These are phyloP conservation scores for Chlamydomonas eustigma DNA, from an alignment of 139 green algal species.

Conservation along the genomic window DNA sequence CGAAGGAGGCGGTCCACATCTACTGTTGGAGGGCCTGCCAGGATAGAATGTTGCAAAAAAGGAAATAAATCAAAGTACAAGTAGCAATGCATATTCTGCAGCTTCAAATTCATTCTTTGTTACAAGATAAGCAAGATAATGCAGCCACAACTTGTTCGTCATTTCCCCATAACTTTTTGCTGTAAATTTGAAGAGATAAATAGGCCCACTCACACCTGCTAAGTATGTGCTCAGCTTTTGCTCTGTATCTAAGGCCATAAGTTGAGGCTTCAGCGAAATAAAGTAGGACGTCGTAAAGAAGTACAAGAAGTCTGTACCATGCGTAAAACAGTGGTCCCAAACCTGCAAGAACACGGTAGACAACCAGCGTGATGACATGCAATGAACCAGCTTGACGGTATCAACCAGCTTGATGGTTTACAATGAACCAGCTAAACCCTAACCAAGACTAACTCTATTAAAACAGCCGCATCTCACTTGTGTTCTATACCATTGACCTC, in stretches of 20 bases:
- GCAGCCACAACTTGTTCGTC: too few relatives aligned
- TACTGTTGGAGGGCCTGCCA: background rate
- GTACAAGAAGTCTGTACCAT: conserved; percentile 48
- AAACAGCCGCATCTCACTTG: too few relatives aligned
- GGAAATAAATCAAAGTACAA: background rate
- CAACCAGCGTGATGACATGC: background rate
- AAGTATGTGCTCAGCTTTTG: conserved; percentile 30
- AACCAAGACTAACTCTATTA: too few relatives aligned
- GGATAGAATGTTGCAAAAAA: background rate
- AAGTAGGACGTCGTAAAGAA: conserved; percentile 49
- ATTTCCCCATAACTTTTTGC: too few relatives aligned
- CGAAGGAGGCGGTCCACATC: background rate
- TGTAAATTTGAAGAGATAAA: too few relatives aligned
- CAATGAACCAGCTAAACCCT: too few relatives aligned
- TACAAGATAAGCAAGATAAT: too few relatives aligned
- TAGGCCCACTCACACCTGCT: conserved; percentile 11
- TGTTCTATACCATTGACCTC: too few relatives aligned
- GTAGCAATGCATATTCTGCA: too few relatives aligned
- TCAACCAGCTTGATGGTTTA: too few relatives aligned
- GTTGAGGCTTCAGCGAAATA: conserved; percentile 12
- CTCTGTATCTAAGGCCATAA: conserved; percentile 31
- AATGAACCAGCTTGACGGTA: background rate
- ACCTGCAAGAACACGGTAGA: conserved; percentile 15
- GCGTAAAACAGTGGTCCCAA: conserved; percentile 62
- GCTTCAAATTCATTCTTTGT: too few relatives aligned